Evolutionary conservation across 2,329 filamentous ascomycete genomes (phyloP), one percentile per base, ranked within the genome.

Genomic region (Colletotrichum sojae): DNA sequence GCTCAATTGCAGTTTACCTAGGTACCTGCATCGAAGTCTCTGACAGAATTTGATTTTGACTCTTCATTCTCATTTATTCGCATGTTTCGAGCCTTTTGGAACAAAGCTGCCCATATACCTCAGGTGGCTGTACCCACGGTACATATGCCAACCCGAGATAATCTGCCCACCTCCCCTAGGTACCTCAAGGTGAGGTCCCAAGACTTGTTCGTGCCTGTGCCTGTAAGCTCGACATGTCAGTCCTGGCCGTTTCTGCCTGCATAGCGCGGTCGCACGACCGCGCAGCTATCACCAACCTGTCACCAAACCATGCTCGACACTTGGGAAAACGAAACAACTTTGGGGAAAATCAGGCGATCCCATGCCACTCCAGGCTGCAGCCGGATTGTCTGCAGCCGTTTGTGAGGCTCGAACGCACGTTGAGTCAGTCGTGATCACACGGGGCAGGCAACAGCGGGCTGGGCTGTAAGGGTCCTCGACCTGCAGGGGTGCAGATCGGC

Each of bases 401-500:
- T 20, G 22, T 64, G 66, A 65, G 40, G 40, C 48, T 54, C 39
- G 27, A 20, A 18, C 51, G 39, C 12, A 36, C 20, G 39, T 65
- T 49, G 48, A 49, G 39, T 59, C 65, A 55, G 59, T 18, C 25
- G 56, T 15, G 36, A 56, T 54, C 6, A 25, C 55, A 49, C 66
- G 36, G 45, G 40, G 40, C 67, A 69, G 66, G 66, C 66, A 69
- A 46, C 67, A 69, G 67, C 51, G 51, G 49, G 36, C 63, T 60
- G 10, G 49, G 36, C 63, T 60, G 10, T 56, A 40, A 55, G 62
- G 62, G 67, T 10, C 39, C 15, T 55, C 45, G 53, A 39, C 22
- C 22, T 25, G 22, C 51, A 40, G 62, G 49, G 62, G 40, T n/a
- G 10, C 12, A 39, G 5, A 54, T 27, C 13, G 53, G 49, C 45